phyloP scores from a whole-genome alignment of 371 early-diverging fungal species.

The Caulochytrium protostelioides region DNA sequence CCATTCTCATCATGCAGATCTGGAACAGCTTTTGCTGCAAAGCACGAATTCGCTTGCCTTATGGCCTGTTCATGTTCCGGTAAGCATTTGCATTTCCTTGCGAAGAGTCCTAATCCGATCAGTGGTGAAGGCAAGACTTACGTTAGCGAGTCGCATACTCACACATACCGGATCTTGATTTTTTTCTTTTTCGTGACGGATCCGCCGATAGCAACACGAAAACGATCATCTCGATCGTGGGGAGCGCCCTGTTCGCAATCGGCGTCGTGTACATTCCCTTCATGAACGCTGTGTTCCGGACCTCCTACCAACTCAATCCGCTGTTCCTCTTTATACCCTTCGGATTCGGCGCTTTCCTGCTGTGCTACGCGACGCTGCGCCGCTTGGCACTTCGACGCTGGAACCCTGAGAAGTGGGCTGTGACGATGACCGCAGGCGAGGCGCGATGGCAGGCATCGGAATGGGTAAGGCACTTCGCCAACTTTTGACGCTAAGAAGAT shows the following conservation, averaged over 20 bases:
- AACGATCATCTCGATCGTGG: background rate
- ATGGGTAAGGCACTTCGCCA: no score
- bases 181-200: background rate
- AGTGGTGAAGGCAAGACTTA: no score
- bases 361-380: slow-evolving; percentile 9
- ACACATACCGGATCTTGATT: no score
- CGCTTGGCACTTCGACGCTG: slow-evolving; percentile 4
- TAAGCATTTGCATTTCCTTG: slow-evolving; percentile 2
- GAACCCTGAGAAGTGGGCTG: no score
- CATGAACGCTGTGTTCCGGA: background rate
- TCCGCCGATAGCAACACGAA: background rate
- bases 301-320: background rate
- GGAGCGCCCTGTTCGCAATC: background rate
- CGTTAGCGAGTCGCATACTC: no score
- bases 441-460: no score
- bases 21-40: slow-evolving; percentile 34
- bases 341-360: slow-evolving; percentile 8
- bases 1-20: slow-evolving; percentile 25
- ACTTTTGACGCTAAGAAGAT: no score
- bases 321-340: slow-evolving; percentile 12
- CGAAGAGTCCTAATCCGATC: no score
- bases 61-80: slow-evolving; percentile 13
- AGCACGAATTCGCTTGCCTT: slow-evolving; percentile 13
- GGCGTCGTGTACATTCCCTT: background rate
- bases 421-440: no score